Base-by-base conservation (phyloP, 2,329 filamentous ascomycete species). In the Aspergillus novoparasiticus region DNA sequence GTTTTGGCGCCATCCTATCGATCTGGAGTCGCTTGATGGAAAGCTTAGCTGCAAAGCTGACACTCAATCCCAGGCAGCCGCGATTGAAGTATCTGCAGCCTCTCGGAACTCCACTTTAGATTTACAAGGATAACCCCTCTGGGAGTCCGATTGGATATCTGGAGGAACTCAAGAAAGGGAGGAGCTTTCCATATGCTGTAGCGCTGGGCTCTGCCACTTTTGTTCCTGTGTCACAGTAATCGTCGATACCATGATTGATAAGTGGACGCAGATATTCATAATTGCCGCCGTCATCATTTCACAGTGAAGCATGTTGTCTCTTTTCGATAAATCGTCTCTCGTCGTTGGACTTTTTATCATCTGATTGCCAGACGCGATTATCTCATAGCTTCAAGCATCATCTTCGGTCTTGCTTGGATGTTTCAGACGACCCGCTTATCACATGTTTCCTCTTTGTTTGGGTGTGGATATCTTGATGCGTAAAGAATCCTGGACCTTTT, bases 211-310 rank as follows among this genome's bases (percentile, higher is more conserved):
- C 10, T 46, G n/a, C 8, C 43, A 6, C n/a, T 4, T 43, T 46
- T 59, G 32, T 43, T 53, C 28, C 45, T 59, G 10, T 59, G 48
- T 59, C 32, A 16, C 34, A 26, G 41, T 54, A 54, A 23, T 46
- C 36, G 21, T 16, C 48, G 8, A 46, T 55, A 14, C 50, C 58
- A 4, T 34, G 58, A n/a, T 54, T 54, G 32, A 34, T 43, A 12
- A 60, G 50, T 21, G 48, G 48, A 0, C 36, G 28, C 12, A 45
- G 34, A 0, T 54, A 30, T 43, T 46, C 58, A 53, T 59, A 14
- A 45, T 59, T 16, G 28, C 19, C 19, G 50, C 58, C 1, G 19
- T 41, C n/a, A 55, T 28, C 46, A 45, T 59, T 21, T 59, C 23
- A 14, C 46, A 30, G 32, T 6, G 23, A 0, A 59, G 48, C 46